Evolutionary conservation across 2,329 filamentous ascomycete genomes (phyloP).

Genomic region (Claviceps humidiphila): DNA sequence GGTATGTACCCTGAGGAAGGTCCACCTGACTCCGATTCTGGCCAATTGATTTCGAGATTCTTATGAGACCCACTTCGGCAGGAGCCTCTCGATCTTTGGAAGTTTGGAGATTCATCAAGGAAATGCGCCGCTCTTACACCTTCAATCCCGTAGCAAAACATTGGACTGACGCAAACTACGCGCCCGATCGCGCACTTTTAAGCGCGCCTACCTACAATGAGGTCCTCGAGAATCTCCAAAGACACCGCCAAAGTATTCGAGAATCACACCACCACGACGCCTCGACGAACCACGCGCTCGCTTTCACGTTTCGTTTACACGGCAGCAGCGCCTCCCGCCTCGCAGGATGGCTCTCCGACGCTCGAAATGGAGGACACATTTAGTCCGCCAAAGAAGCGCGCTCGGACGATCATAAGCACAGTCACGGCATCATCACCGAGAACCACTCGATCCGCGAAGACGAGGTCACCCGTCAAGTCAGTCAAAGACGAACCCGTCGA

Average conservation of each 20-base stretch:
- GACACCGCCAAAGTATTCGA: conserved; percentile 45
- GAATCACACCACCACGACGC: conserved; percentile 13
- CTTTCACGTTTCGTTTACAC: conserved; percentile 33
- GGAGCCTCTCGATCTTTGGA: too few relatives aligned
- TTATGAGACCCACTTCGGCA: too few relatives aligned
- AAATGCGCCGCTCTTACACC: background rate
- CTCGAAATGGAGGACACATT: conserved; percentile 46
- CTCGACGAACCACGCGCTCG: conserved; percentile 34
- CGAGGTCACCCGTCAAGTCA: too few relatives aligned
- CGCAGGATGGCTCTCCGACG: conserved; percentile 5
- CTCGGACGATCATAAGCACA: too few relatives aligned
- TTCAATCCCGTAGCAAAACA: background rate
- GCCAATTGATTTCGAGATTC: too few relatives aligned
- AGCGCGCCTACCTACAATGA: conserved; percentile 26
- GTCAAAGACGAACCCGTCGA: too few relatives aligned
- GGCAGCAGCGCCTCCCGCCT: conserved; percentile 12
- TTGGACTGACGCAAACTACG: too few relatives aligned
- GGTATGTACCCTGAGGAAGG: too few relatives aligned
- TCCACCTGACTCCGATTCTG: too few relatives aligned
- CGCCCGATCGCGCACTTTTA: background rate
- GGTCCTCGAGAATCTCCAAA: conserved; percentile 43
- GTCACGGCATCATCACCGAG: too few relatives aligned
- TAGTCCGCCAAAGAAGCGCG: conserved; percentile 15
- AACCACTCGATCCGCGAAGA: too few relatives aligned
- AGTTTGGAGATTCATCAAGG: too few relatives aligned